A percentile compares a stretch with the other conserved stretches of the same genome.
phyloP scores from a whole-genome alignment of 1,284 basidiomycete genomes.

The Fistulina hepatica region DNA sequence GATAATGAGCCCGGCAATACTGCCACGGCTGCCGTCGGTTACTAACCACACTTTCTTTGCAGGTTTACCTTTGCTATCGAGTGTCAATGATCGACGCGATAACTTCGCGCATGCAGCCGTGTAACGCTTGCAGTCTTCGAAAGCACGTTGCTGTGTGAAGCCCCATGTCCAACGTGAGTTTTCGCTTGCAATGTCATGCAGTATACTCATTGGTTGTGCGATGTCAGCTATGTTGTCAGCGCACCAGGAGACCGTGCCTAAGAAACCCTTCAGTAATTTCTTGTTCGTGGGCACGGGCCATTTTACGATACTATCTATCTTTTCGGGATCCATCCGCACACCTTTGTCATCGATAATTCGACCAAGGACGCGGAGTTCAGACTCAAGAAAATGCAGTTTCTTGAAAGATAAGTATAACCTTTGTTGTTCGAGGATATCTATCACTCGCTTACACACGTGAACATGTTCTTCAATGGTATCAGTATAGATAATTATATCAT shows the following conservation, averaged over 20 bases:
- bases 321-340: conserved; percentile 23
- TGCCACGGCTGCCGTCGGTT: conserved; percentile 6
- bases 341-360: conserved; percentile 22
- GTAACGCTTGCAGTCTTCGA: conserved; percentile 14
- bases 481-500: conserved; percentile 11
- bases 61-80: neutral
- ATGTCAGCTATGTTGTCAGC: conserved; percentile 11
- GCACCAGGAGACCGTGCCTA: conserved; percentile 15
- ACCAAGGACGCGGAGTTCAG: conserved; percentile 20
- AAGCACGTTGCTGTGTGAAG: conserved; percentile 16
- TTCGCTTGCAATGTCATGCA: conserved; percentile 13
- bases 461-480: conserved; percentile 14
- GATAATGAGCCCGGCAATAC: conserved; percentile 5
- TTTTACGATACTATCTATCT: conserved; percentile 19
- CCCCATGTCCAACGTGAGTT: conserved; percentile 15
- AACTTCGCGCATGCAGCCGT: neutral
- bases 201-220: conserved; percentile 14
- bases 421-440: conserved; percentile 16
- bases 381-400: conserved; percentile 22
- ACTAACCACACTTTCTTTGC: conserved; percentile 5
- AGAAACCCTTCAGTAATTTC: conserved; percentile 10
- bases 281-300: conserved; percentile 19
- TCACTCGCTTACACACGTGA: conserved; percentile 16
- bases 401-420: conserved; percentile 12
- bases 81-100: neutral